Percentiles rank a stretch among this genome's conserved stretches.
Evolutionary conservation across 225 moss, liverwort and hornwort species (phyloP).

Genomic region (Thuidium tamariscinum): DNA sequence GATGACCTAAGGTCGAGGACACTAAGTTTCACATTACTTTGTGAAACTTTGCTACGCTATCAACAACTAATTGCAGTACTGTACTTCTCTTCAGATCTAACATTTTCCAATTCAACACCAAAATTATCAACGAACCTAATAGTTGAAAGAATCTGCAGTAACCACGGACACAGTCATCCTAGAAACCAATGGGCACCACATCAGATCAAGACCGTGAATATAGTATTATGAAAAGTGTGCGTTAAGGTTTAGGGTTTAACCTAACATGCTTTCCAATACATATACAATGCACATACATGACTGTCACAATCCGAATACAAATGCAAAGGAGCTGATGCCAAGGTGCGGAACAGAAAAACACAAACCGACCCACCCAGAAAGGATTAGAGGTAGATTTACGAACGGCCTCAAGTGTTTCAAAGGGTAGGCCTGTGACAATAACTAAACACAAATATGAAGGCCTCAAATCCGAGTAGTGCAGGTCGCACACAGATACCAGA

Average conservation of each 20-base stretch:
- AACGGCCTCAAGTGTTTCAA: background rate
- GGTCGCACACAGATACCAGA: background rate
- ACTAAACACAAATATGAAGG: background rate
- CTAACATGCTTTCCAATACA: background rate
- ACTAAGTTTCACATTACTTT: slow-evolving; percentile 37
- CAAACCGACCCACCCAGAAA: background rate
- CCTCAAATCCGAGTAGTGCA: background rate
- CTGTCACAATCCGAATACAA: background rate
- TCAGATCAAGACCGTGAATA: background rate
- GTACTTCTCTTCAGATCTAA: slow-evolving; percentile 76
- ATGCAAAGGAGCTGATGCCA: background rate
- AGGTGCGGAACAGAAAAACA: background rate
- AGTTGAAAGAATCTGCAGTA: background rate
- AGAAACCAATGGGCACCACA: background rate
- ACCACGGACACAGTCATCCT: background rate
- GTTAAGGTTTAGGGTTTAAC: background rate
- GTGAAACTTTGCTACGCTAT: slow-evolving; percentile 69
- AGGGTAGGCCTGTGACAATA: background rate
- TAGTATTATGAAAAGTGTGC: background rate
- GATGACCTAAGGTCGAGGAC: slow-evolving; percentile 15
- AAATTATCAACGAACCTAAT: background rate
- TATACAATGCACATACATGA: background rate
- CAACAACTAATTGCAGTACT: slow-evolving; percentile 62
- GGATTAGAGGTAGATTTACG: background rate
- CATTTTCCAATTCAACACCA: background rate